Percentiles rank a stretch among this genome's conserved stretches.
These are phyloP conservation scores for Phytophthora sp. DNA, from an alignment of 352 stramenopile species.

Conservation along the genomic window DNA sequence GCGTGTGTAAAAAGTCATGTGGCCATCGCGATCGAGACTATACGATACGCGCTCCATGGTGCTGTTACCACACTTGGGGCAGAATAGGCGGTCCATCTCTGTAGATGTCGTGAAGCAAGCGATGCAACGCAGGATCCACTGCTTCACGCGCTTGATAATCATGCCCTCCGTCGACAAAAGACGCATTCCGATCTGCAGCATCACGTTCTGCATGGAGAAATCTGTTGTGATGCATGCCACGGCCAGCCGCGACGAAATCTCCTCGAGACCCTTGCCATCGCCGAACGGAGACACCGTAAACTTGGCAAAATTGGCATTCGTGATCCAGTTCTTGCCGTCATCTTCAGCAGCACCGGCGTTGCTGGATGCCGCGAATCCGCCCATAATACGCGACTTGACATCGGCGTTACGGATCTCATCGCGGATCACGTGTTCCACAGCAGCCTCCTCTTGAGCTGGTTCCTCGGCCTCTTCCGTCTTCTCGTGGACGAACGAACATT, in stretches of 20 bases:
- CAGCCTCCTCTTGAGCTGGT: slow-evolving; percentile 19
- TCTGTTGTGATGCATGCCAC: slow-evolving; percentile 89
- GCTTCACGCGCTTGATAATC: slow-evolving; percentile 88
- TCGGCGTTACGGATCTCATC: slow-evolving; percentile 77
- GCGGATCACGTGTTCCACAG: slow-evolving; percentile 45
- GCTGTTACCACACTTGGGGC: slow-evolving; percentile 95
- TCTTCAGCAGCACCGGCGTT: slow-evolving; percentile 80
- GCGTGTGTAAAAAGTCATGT: slow-evolving; percentile 88
- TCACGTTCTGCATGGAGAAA: slow-evolving; percentile 91
- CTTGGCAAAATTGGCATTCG: slow-evolving; percentile 59
- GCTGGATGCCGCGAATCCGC: slow-evolving; percentile 76
- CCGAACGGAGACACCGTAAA: slow-evolving; percentile 81
- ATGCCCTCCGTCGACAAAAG: slow-evolving; percentile 85
- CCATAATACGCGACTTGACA: slow-evolving; percentile 89
- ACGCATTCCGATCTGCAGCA: slow-evolving; percentile 89
- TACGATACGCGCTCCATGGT: slow-evolving; percentile 95
- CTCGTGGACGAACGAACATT: slow-evolving; percentile 78
- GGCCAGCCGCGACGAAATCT: slow-evolving; percentile 54
- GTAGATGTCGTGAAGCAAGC: slow-evolving; percentile 96
- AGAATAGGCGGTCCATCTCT: slow-evolving; percentile 96
- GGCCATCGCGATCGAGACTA: slow-evolving; percentile 93
- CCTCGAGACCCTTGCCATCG: slow-evolving; percentile 67
- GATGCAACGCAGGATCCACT: slow-evolving; percentile 97
- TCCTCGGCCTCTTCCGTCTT: slow-evolving; percentile 35
- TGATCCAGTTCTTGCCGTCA: slow-evolving; percentile 91